Evolutionary conservation across 2,329 filamentous ascomycete species (phyloP).

Genomic region (Aspergillus quadrilineatus): DNA sequence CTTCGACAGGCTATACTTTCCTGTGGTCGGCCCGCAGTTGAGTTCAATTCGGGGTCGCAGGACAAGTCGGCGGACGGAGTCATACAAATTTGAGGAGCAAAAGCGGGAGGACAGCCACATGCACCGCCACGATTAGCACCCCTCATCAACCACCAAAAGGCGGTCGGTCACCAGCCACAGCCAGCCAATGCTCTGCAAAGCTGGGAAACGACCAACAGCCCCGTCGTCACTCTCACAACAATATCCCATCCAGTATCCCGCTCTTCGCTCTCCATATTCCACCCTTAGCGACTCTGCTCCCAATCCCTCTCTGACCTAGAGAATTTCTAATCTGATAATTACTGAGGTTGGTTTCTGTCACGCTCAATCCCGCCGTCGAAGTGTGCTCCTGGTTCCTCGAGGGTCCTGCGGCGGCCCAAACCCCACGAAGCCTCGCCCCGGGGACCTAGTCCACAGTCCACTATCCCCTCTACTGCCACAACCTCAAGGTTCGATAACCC

Average conservation of each 20-base stretch:
- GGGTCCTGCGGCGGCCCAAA: slow-evolving; percentile 37
- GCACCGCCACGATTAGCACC: slow-evolving; percentile 33
- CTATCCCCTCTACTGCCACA: slow-evolving; percentile 29
- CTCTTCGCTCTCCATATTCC: slow-evolving; percentile 6
- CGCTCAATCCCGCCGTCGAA: slow-evolving; percentile 26
- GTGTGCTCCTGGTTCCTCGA: slow-evolving; percentile 27
- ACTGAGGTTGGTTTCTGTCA: slow-evolving; percentile 9
- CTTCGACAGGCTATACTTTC: neutral
- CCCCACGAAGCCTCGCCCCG: slow-evolving; percentile 41
- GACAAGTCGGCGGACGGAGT: neutral
- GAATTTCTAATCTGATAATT: slow-evolving; percentile 8
- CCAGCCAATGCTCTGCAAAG: slow-evolving; percentile 2
- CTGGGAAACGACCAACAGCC: slow-evolving; percentile 12
- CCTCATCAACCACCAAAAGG: slow-evolving; percentile 18
- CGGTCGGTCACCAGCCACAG: slow-evolving; percentile 30
- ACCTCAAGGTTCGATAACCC: slow-evolving; percentile 16
- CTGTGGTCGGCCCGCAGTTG: slow-evolving; percentile 2
- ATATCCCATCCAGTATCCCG: slow-evolving; percentile 12
- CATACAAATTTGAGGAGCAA: slow-evolving; percentile 4
- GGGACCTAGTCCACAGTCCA: slow-evolving; percentile 22
- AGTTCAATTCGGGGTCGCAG: neutral
- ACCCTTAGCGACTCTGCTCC: slow-evolving; percentile 10
- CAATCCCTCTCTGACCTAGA: slow-evolving; percentile 2
- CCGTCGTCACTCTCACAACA: slow-evolving; percentile 20
- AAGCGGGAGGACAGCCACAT: slow-evolving; percentile 22